Percentiles rank a stretch among this genome's conserved stretches.
phyloP scores from a whole-genome alignment of 306 rosid species.

The Sphenostylis stenocarpa region DNA sequence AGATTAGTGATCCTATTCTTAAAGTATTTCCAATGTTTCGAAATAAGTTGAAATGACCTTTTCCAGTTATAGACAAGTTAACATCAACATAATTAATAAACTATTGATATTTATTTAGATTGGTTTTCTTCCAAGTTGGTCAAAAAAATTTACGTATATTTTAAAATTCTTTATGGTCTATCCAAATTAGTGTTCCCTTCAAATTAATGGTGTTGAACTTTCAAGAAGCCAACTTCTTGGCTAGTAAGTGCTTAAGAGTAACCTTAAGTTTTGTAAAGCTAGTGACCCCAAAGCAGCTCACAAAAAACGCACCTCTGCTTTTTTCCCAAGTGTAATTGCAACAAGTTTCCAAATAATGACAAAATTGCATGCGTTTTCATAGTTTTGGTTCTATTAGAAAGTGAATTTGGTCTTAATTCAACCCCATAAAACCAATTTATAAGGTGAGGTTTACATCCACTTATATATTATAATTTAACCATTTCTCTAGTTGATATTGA shows the following conservation, averaged over 20 bases:
- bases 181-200: background rate
- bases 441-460: too few relatives aligned
- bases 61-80: conserved; percentile 4
- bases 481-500: too few relatives aligned
- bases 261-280: background rate
- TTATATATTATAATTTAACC: too few relatives aligned
- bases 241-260: background rate
- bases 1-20: background rate
- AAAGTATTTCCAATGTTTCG: conserved; percentile 16
- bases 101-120: conserved; percentile 8
- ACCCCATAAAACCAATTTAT: too few relatives aligned
- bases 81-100: background rate
- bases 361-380: background rate
- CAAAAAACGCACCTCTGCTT: background rate
- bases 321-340: background rate
- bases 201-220: background rate
- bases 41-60: conserved; percentile 17
- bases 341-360: conserved; percentile 3
- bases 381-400: background rate
- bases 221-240: background rate
- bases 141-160: background rate
- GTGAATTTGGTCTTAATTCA: too few relatives aligned
- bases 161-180: background rate
- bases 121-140: conserved; percentile 9
- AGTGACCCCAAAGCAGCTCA: background rate